Conservation (phyloP, 73 alveolate species). For the Halteria grandinella region DNA sequence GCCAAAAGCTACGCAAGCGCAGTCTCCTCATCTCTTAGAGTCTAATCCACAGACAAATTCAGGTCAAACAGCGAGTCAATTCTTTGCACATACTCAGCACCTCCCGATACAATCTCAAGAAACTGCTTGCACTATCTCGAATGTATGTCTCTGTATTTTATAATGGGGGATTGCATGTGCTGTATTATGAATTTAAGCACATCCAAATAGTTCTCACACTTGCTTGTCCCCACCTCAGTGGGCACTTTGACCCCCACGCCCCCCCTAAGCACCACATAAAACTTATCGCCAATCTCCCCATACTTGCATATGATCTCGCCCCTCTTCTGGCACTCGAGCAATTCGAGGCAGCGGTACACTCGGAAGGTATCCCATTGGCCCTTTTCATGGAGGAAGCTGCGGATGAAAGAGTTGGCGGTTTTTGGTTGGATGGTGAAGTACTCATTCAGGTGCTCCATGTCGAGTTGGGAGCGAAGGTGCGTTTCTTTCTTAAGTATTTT, state of each 20-base stretch:
- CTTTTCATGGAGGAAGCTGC: constrained; percentile 1
- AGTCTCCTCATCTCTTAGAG: background rate
- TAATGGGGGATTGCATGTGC: background rate
- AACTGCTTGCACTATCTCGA: constrained; percentile 26
- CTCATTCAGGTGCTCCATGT: background rate
- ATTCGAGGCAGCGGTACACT: constrained; percentile 18
- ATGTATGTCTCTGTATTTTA: constrained; percentile 26
- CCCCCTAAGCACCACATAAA: constrained; percentile 39
- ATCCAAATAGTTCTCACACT: constrained; percentile 25
- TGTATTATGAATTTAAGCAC: background rate
- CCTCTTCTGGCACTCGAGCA: background rate
- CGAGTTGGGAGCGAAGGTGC: background rate
- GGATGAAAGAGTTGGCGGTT: background rate
- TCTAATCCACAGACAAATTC: background rate
- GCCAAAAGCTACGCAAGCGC: background rate
- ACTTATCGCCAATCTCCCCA: constrained; percentile 40
- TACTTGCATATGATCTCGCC: constrained; percentile 16
- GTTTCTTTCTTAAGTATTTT: constrained; percentile 20
- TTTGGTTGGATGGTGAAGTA: background rate
- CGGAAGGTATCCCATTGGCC: constrained; percentile 8
- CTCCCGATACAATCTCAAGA: constrained; percentile 12
- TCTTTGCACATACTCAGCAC: background rate
- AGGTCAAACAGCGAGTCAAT: constrained; percentile 3
- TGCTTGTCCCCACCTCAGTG: constrained; percentile 1
- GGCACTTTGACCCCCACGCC: constrained; percentile 45